Evolutionary conservation across 305 asterid genomes (phyloP).

Genomic region (Plantago lanceolata): DNA sequence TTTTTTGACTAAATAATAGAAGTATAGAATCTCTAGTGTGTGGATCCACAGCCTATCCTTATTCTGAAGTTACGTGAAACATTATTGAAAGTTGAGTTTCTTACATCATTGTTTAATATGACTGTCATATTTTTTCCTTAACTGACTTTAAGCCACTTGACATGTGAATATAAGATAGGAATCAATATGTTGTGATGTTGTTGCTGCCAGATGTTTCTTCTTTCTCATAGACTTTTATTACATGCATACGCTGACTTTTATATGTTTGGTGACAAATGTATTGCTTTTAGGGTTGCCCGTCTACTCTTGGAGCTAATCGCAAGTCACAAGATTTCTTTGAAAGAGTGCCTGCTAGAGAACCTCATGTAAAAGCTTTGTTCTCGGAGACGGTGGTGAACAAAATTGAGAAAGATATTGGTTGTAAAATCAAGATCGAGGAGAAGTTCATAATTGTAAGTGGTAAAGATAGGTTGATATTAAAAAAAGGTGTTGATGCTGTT

Average conservation of each 20-base stretch:
- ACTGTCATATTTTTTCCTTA: no score
- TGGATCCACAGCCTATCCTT: no score
- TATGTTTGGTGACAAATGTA: slow-evolving; percentile 24
- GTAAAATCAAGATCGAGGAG: slow-evolving; percentile 85
- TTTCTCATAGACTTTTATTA: slow-evolving; percentile 10
- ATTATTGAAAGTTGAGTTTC: no score
- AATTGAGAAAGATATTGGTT: slow-evolving; percentile 89
- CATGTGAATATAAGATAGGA: neutral
- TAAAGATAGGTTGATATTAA: slow-evolving; percentile 82
- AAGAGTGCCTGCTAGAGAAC: slow-evolving; percentile 89
- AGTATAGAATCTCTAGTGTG: no score
- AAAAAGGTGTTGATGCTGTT: slow-evolving; percentile 88
- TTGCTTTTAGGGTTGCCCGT: slow-evolving; percentile 76
- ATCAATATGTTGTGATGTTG: neutral
- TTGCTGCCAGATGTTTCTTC: slow-evolving; percentile 14
- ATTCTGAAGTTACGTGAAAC: no score
- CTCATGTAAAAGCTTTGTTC: slow-evolving; percentile 80
- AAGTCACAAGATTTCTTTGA: slow-evolving; percentile 96
- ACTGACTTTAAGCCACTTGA: no score
- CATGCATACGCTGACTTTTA: neutral
- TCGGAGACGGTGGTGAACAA: slow-evolving; percentile 66
- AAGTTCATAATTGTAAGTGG: slow-evolving; percentile 93
- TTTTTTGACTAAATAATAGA: no score
- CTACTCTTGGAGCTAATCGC: slow-evolving; percentile 91
- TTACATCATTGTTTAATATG: no score